These are phyloP conservation scores for Hypoxylon sp. DNA, from an alignment of 2,329 filamentous ascomycete species.

Conservation along the genomic window DNA sequence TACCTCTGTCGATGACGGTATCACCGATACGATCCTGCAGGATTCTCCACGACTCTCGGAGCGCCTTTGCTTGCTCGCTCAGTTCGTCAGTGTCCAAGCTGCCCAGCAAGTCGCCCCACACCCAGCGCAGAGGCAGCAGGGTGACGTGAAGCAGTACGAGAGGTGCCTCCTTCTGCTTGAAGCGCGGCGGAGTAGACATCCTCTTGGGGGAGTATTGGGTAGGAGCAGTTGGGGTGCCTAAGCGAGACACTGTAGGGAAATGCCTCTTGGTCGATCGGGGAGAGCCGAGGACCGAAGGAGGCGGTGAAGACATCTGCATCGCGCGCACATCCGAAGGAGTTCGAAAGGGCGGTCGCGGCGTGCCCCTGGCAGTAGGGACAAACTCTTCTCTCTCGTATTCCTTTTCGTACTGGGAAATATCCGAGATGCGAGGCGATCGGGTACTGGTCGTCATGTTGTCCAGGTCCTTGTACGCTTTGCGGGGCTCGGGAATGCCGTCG, in stretches of 20 bases:
- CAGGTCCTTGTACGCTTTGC: slow-evolving; percentile 39
- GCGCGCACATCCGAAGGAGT: slow-evolving; percentile 74
- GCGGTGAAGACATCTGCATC: slow-evolving; percentile 75
- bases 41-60: slow-evolving; percentile 71
- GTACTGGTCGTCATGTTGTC: slow-evolving; percentile 47
- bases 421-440: slow-evolving; percentile 57
- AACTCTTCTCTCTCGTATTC: slow-evolving; percentile 58
- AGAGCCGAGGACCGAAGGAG: slow-evolving; percentile 61
- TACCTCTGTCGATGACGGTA: slow-evolving; percentile 75
- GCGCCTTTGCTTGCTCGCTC: slow-evolving; percentile 54
- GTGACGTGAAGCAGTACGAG: slow-evolving; percentile 82
- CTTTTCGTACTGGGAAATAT: slow-evolving; percentile 57
- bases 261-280: slow-evolving; percentile 61
- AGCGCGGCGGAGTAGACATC: slow-evolving; percentile 62
- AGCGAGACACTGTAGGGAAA: slow-evolving; percentile 60
- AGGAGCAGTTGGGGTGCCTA: slow-evolving; percentile 62
- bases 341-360: slow-evolving; percentile 70
- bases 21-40: slow-evolving; percentile 76
- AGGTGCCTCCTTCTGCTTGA: slow-evolving; percentile 68
- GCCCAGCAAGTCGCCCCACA: slow-evolving; percentile 66
- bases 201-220: slow-evolving; percentile 64
- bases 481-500: slow-evolving; percentile 46
- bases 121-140: slow-evolving; percentile 72
- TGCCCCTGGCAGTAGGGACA: slow-evolving; percentile 63
- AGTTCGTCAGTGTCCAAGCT: slow-evolving; percentile 45